Evolutionary conservation across 73 alveolate genomes (phyloP).

Genomic region (Tetrahymena elliotti): DNA sequence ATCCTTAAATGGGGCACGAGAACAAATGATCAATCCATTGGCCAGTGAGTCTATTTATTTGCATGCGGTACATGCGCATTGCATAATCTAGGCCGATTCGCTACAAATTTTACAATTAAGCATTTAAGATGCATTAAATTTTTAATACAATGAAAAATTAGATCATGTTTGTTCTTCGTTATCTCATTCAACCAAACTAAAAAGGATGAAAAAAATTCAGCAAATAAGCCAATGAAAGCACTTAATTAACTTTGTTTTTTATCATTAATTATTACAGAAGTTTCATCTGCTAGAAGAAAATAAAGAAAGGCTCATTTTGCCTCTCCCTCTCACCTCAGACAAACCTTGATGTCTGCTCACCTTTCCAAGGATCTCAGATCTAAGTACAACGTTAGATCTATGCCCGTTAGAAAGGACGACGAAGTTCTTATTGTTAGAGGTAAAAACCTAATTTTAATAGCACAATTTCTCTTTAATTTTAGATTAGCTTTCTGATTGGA

Average conservation of each 20-base stretch:
- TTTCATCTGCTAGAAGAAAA: slow-evolving; percentile 82
- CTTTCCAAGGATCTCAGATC: slow-evolving; percentile 76
- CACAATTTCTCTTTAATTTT: background rate
- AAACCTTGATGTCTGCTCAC: slow-evolving; percentile 84
- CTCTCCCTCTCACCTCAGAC: slow-evolving; percentile 84
- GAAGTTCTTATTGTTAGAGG: slow-evolving; percentile 69
- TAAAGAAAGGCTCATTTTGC: slow-evolving; percentile 83
- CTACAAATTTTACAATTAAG: background rate
- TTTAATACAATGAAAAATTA: background rate
- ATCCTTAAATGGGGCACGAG: background rate
- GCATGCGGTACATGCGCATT: background rate
- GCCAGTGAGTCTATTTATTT: background rate
- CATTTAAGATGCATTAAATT: background rate
- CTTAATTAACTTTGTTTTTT: background rate
- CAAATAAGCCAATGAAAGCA: background rate
- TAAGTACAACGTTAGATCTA: slow-evolving; percentile 79
- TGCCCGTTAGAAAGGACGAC: slow-evolving; percentile 92
- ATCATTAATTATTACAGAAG: slow-evolving; percentile 16
- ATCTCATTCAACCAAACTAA: background rate
- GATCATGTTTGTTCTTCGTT: background rate
- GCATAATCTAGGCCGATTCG: background rate
- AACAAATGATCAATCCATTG: background rate
- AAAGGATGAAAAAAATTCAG: background rate
- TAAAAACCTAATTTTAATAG: background rate
- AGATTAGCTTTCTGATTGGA: background rate